phyloP scores from a whole-genome alignment of 164 flowering plant species.

The grape (Vitis vinifera) region DNA sequence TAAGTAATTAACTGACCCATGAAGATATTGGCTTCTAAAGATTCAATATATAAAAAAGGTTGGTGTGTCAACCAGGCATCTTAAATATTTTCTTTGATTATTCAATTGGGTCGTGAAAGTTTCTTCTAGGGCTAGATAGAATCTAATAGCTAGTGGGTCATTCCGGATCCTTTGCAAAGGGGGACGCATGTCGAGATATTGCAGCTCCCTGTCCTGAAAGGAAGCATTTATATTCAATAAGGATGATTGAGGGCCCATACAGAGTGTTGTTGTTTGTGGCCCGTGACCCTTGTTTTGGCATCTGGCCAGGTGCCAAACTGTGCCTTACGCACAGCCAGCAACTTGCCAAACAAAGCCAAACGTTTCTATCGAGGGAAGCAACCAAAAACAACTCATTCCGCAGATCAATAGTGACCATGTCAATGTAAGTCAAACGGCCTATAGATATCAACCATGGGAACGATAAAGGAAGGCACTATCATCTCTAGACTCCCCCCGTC shows the following conservation, averaged over 20 bases:
- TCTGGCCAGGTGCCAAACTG: constrained; percentile 14
- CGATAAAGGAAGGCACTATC: not conserved
- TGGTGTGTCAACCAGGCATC: too few species aligned
- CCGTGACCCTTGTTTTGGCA: constrained; percentile 21
- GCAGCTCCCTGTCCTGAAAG: too few species aligned
- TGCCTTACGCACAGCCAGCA: not conserved
- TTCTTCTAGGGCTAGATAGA: not conserved
- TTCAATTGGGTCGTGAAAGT: too few species aligned
- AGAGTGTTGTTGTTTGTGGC: not conserved
- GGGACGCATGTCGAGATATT: not conserved
- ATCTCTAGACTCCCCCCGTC: too few species aligned
- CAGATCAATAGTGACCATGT: not conserved
- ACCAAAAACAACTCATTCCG: not conserved
- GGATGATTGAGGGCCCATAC: constrained; percentile 3
- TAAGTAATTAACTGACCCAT: too few species aligned
- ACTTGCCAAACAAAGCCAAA: constrained; percentile 9
- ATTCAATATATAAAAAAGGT: too few species aligned
- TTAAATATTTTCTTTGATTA: too few species aligned
- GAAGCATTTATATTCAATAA: too few species aligned
- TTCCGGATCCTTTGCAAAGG: not conserved
- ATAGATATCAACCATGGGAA: not conserved
- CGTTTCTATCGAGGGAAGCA: not conserved
- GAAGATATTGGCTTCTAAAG: too few species aligned
- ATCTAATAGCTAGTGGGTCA: not conserved
- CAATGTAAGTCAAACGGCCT: not conserved